Evolutionary conservation across 257 asterid genomes (phyloP).

Genomic region (Solanum rostratum): DNA sequence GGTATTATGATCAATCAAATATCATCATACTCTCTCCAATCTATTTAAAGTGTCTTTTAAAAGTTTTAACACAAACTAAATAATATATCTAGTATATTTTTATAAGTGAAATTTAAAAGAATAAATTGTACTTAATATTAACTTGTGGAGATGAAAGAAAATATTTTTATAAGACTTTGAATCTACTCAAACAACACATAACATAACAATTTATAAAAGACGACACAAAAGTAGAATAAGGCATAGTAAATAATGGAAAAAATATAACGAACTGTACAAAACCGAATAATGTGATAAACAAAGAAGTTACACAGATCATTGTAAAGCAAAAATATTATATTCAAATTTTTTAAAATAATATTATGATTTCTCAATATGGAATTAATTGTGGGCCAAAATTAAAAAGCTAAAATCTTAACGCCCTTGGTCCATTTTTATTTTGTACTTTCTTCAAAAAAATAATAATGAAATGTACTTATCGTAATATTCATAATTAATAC

Average conservation of each 20-base stretch:
- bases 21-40: neutral
- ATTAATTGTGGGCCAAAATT: neutral
- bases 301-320: too few relatives aligned
- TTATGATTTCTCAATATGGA: neutral
- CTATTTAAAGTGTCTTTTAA: neutral
- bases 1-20: neutral
- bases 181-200: neutral
- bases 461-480: neutral
- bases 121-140: neutral
- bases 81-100: neutral
- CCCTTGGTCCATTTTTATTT: neutral
- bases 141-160: too few relatives aligned
- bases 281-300: too few relatives aligned
- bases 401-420: neutral
- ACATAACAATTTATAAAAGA: too few relatives aligned
- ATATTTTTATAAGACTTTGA: too few relatives aligned
- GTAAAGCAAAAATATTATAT: too few relatives aligned
- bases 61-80: neutral
- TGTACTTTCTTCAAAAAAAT: neutral
- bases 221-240: too few relatives aligned
- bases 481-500: neutral
- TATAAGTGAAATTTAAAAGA: neutral
- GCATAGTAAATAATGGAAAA: too few relatives aligned
- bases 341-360: too few relatives aligned
- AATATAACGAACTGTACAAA: too few relatives aligned